Base-by-base conservation (phyloP, 306 rosid genomes). In the Datisca glomerata region DNA sequence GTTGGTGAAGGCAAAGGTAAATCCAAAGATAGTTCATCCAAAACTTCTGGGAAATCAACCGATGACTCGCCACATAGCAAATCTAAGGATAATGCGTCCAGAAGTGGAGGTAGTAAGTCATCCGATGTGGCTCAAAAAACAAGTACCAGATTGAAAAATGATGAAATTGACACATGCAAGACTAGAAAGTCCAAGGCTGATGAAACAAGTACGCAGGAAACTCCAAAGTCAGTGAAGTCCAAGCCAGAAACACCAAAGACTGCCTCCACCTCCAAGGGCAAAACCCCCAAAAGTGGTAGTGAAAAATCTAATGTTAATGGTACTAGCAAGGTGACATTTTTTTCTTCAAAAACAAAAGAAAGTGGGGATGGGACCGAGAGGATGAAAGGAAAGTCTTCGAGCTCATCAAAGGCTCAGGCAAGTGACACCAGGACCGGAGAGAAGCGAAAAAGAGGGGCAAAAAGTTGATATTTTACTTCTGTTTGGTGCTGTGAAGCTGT, bases 361-460 rank as follows among this genome's bases (percentile, higher is more conserved):
- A 46, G 50, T 0, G 86, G 75, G 37, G 69, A 56, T 43, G 16
- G 20, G 21, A 55, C 49, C 40, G 85, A 75, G 41, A 64, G 56
- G 7, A 38, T 51, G 0, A 81, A 78, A 72, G 71, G 64, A 6
- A 87, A 73, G 77, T 44, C 63, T 2, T 47, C 54, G 42, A 56
- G 47, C 48, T 59, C 71, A 49, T 65, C 80, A 10, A 75, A 75
- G 59, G 71, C 39, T 14, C 70, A 55, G 43, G 73, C 64, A 49
- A 70, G 49, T n/a, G 71, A 58, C 43, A 41, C 36, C 44, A 87
- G 73, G 78, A 34, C 63, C 7, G 96, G 93, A 38, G 82, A 72
- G 80, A 87, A 79, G 55, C 79, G 94, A 32, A 64, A 59, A 39
- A 69, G 85, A 64, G 69, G 74, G 43, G 24, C 50, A 32, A 82